Base-by-base conservation (phyloP, 2,329 filamentous ascomycete genomes). In the Zymoseptoria brevis region DNA sequence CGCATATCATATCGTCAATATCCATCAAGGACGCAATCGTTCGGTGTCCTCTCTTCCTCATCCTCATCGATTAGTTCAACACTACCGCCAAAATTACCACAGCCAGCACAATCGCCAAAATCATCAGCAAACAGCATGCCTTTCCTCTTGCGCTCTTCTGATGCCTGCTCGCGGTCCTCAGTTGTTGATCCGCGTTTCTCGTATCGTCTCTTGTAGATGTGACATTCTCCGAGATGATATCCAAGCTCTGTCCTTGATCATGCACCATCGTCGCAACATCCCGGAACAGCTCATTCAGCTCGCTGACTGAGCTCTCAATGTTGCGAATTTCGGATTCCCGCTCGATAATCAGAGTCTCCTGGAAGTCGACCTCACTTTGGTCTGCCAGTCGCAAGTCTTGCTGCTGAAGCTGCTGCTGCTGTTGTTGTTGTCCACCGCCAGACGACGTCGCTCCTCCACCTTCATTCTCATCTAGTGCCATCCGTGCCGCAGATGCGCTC, bases 191-290 rank as follows among this genome's bases (percentile, higher is more conserved):
- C 4, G 93, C 95, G 48, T 90, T 90, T 57, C 86, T 81, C 11
- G 91, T 96, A 71, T 96, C 87, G 60, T 87, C 85, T 62, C 87
- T 83, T 52, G 92, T 89, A 63, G 86, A 87, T 73, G 94, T 86
- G 6, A 97, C 90, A 68, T 96, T 96, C 67, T 90, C 87, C 62
- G 86, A 86, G 68, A 99, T 96, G 19, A 89, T 89, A 70, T 93
- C 88, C 29, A 99, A 80, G 75, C 89, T 85, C 67, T 90, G 89
- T 55, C 94, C 94, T 76, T 99, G 94, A 76, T 97, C 93, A 62
- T 85, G 85, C 55, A 99, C 92, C 74, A 99, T 96, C 74, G 96
- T 91, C 53, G 93, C 94, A n/a, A 99, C 91, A 77, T 99, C 93
- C 63, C 92, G 83, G 80, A 99, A 99, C 50, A 99, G 82, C 71